These are phyloP conservation scores for Globisporangium paroecandrum DNA, from an alignment of 352 stramenopile species.

Conservation along the genomic window DNA sequence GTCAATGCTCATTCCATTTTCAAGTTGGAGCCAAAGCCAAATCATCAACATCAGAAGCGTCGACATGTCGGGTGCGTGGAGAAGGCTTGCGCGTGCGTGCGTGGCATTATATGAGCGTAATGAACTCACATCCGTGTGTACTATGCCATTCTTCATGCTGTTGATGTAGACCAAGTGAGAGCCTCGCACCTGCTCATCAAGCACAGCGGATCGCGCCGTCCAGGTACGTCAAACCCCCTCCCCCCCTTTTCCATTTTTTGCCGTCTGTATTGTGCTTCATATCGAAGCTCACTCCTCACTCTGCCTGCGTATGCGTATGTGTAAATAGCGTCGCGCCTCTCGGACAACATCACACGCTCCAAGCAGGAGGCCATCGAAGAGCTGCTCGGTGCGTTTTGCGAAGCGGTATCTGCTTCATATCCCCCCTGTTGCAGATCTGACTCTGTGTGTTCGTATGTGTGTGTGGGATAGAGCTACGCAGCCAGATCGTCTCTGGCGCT, in stretches of 20 bases:
- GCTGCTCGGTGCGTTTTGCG: slow-evolving; percentile 52
- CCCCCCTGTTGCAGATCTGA: background rate
- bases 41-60: background rate
- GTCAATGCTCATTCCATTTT: background rate
- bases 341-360: slow-evolving; percentile 88
- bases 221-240: slow-evolving; percentile 32
- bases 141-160: too few species aligned
- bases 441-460: background rate
- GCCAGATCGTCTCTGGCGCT: slow-evolving; percentile 76
- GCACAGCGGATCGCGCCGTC: slow-evolving; percentile 88
- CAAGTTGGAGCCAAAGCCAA: background rate
- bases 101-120: too few species aligned
- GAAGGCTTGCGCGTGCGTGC: background rate
- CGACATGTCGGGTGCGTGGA: slow-evolving; percentile 7
- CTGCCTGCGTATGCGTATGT: too few species aligned
- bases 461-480: slow-evolving; percentile 46
- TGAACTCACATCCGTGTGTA: too few species aligned
- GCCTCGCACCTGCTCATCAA: slow-evolving; percentile 94
- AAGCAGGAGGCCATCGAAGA: slow-evolving; percentile 89
- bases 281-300: background rate
- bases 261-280: background rate
- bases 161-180: slow-evolving; percentile 48
- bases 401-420: background rate
- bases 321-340: slow-evolving; percentile 75
- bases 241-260: background rate